Evolutionary conservation across 345 rosid species (phyloP).

Genomic region (Arabis alpina): DNA sequence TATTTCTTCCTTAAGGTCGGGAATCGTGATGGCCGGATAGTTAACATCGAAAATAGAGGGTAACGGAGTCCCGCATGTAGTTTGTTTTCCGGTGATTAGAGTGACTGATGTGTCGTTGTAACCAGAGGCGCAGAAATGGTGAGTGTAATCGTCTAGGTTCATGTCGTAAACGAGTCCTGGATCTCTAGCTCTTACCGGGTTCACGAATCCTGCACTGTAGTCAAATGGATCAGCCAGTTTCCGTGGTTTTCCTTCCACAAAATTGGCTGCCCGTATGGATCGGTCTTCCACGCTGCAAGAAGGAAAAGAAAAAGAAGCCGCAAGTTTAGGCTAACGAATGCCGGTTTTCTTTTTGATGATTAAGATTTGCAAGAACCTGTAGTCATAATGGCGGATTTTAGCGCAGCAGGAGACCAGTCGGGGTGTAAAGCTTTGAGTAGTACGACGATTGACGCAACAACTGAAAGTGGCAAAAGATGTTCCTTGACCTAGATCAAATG

Average conservation of each 20-base stretch:
- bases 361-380: slow-evolving; percentile 29
- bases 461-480: slow-evolving; percentile 26
- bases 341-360: not conserved
- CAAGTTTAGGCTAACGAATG: slow-evolving; percentile 14
- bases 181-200: slow-evolving; percentile 33
- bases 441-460: slow-evolving; percentile 21
- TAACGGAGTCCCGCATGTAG: slow-evolving; percentile 21
- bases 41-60: slow-evolving; percentile 37
- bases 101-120: slow-evolving; percentile 25
- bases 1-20: slow-evolving; percentile 20
- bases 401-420: slow-evolving; percentile 45
- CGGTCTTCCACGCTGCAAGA: slow-evolving; percentile 34
- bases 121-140: slow-evolving; percentile 31
- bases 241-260: slow-evolving; percentile 21
- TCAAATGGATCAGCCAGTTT: slow-evolving; percentile 38
- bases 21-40: slow-evolving; percentile 40
- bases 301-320: not conserved
- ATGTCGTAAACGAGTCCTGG: slow-evolving; percentile 42
- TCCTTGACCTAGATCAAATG: not conserved
- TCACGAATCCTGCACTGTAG: slow-evolving; percentile 37
- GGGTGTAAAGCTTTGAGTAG: slow-evolving; percentile 40
- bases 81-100: slow-evolving; percentile 13
- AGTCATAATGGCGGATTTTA: slow-evolving; percentile 41
- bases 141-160: slow-evolving; percentile 34
- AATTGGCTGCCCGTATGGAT: slow-evolving; percentile 25